phyloP scores from a whole-genome alignment of 208 protist genomes.

The Novymonas esmeraldas region DNA sequence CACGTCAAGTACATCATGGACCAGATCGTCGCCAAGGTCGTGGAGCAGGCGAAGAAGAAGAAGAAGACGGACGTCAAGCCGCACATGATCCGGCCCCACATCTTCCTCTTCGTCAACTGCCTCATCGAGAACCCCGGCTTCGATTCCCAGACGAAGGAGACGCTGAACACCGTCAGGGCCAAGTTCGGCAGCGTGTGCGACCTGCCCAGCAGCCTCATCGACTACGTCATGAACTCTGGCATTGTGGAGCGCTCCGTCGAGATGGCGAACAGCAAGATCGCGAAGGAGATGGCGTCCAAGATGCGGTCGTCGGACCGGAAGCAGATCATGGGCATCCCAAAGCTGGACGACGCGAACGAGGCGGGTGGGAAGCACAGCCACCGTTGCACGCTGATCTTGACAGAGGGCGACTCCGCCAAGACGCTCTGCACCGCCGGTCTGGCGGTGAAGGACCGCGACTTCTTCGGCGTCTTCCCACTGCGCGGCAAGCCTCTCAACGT shows the following conservation, averaged over 20 bases:
- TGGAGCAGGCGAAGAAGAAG: conserved; percentile 95
- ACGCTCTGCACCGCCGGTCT: conserved; percentile 97
- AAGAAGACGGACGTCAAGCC: conserved; percentile 97
- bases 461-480: conserved; percentile 99
- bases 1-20: conserved; percentile 99
- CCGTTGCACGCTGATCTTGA: conserved; percentile 99
- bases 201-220: conserved; percentile 94
- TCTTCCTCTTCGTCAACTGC: conserved; percentile 99
- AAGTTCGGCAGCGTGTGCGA: conserved; percentile 98
- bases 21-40: conserved; percentile 93
- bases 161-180: conserved; percentile 94
- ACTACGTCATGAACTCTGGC: conserved; percentile 94
- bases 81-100: conserved; percentile 97
- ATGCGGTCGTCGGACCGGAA: conserved; percentile 69
- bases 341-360: conserved; percentile 99
- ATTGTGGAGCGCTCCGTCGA: conserved; percentile 95
- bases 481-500: conserved; percentile 99
- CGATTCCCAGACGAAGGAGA: conserved; percentile 99
- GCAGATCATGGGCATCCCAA: conserved; percentile 96
- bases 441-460: conserved; percentile 97
- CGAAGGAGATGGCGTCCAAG: conserved; percentile 86
- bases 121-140: conserved; percentile 99
- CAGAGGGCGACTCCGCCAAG: conserved; percentile 99
- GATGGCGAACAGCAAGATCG: conserved; percentile 97
- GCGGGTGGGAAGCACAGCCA: conserved; percentile 95